Evolutionary conservation across 2,329 filamentous ascomycete genomes (phyloP), one percentile per base, ranked within the genome.

Genomic region (Diaporthe nobilis): DNA sequence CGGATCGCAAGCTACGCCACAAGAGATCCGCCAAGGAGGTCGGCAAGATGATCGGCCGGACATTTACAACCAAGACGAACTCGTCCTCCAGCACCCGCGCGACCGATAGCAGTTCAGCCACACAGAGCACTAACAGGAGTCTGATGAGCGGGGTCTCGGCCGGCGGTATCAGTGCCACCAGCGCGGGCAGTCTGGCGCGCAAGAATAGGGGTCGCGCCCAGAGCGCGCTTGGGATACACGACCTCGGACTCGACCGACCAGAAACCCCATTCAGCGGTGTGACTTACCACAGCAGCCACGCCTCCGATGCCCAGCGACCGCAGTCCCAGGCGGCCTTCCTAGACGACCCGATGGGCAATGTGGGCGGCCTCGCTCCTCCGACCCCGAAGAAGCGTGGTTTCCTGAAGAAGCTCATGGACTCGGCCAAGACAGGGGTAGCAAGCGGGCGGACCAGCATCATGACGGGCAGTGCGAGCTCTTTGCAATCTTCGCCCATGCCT

Each of bases 121-220:
- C 94, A 1, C 92, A 94, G 79, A 92, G 92, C 82, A 98, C 95
- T 22, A 92, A 93, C 79, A 92, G 93, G 80, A 98, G 95, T 80
- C 84, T 99, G 58, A 98, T 98, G 96, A 98, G 96, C 83, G 97
- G 96, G 4, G 90, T 91, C 71, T 98, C 97, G 72, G 97, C 97
- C 0, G 93, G 96, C 70, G 96, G 91, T 17, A 95, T 98, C 84
- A 98, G 96, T 83, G 94, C 95, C 70, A 98, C 97, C 22, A 98
- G 97, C 84, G 97, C 97, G 22, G 97, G 96, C 72, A 98, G 96
- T 84, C 91, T 97, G 78, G 96, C 95, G 42, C 92, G 96, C 77
- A 94, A 94, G 81, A 93, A 93, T 81, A 84, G 88, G 81, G 84
- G 79, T 82, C 84, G 92, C 77, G 88, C 93, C 22, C 90, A 91